These are phyloP conservation scores for Craspedostauros australis DNA, from an alignment of 108 stramenopile species.

Conservation along the genomic window DNA sequence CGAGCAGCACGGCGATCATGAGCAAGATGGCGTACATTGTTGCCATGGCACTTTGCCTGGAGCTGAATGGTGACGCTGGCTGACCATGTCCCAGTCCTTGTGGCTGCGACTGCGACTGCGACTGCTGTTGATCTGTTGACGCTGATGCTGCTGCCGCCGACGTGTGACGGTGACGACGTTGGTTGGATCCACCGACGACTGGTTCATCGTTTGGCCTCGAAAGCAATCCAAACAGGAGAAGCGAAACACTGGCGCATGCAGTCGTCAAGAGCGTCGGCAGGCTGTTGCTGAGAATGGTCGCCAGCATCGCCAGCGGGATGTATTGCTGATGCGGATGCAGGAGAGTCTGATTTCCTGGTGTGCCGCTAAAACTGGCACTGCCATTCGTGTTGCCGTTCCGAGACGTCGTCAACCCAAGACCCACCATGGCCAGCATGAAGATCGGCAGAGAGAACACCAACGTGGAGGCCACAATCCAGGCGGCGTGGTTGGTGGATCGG, in stretches of 20 bases:
- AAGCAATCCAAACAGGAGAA: conserved; percentile 22
- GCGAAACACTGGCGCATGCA: conserved; percentile 15
- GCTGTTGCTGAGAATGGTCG: conserved; percentile 27
- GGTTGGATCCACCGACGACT: not conserved
- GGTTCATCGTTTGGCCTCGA: conserved; percentile 9
- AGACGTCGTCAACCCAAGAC: no score
- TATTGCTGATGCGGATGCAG: conserved; percentile 33
- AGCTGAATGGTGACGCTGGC: no score
- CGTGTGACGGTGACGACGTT: not conserved
- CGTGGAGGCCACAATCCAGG: not conserved
- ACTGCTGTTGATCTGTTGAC: no score
- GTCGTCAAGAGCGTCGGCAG: conserved; percentile 24
- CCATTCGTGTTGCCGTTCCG: no score
- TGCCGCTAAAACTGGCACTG: no score
- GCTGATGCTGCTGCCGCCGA: no score
- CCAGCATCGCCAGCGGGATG: conserved; percentile 23
- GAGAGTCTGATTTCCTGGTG: no score
- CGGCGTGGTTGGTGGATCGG: no score
- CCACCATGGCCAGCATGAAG: conserved; percentile 14
- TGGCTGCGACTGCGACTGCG: no score
- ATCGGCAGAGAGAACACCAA: conserved; percentile 16
- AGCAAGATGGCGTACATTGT: conserved; percentile 16
- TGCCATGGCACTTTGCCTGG: no score
- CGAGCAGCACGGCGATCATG: conserved; percentile 43
- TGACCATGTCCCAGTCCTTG: no score